These are phyloP conservation scores for Clonostachys solani DNA, from an alignment of 2,329 filamentous ascomycete genomes.

Conservation along the genomic window DNA sequence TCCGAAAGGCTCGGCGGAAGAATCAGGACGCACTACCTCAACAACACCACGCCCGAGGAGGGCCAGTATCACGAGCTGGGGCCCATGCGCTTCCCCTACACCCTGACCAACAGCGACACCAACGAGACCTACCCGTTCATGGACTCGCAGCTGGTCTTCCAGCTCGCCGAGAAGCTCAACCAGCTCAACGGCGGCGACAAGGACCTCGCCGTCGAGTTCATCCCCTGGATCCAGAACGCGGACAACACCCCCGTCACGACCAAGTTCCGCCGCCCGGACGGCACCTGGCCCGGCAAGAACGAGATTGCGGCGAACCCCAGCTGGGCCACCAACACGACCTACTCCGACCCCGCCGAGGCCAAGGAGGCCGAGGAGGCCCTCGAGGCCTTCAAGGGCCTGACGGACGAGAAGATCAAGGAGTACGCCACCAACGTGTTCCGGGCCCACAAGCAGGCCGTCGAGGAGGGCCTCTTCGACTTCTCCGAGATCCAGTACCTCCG, in stretches of 20 bases:
- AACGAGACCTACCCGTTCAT: slow-evolving; percentile 55
- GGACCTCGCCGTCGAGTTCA: slow-evolving; percentile 52
- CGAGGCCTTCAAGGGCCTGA: slow-evolving; percentile 21
- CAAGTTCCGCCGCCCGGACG: slow-evolving; percentile 40
- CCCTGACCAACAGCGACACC: slow-evolving; percentile 14
- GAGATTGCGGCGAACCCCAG: slow-evolving; percentile 40
- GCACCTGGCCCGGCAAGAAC: slow-evolving; percentile 43
- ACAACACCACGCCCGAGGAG: slow-evolving; percentile 46
- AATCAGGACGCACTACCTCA: slow-evolving; percentile 59
- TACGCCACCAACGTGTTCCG: slow-evolving; percentile 34
- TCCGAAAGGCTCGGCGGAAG: slow-evolving; percentile 57
- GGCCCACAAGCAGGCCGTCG: slow-evolving; percentile 30
- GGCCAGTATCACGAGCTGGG: slow-evolving; percentile 67
- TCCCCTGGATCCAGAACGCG: slow-evolving; percentile 54
- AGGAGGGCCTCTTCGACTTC: slow-evolving; percentile 54
- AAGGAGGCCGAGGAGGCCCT: slow-evolving; percentile 23
- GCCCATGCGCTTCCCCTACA: slow-evolving; percentile 53
- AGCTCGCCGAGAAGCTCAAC: slow-evolving; percentile 57
- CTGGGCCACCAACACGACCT: slow-evolving; percentile 15
- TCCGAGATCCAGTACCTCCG: slow-evolving; percentile 61
- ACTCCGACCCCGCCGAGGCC: slow-evolving; percentile 21
- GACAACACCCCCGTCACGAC: slow-evolving; percentile 48
- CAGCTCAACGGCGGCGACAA: slow-evolving; percentile 47
- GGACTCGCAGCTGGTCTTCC: slow-evolving; percentile 62
- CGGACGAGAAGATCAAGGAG: slow-evolving; percentile 13